Evolutionary conservation across 129 eudicot genomes (phyloP), one percentile per base, ranked within the genome.

Genomic region (Logfia minima): DNA sequence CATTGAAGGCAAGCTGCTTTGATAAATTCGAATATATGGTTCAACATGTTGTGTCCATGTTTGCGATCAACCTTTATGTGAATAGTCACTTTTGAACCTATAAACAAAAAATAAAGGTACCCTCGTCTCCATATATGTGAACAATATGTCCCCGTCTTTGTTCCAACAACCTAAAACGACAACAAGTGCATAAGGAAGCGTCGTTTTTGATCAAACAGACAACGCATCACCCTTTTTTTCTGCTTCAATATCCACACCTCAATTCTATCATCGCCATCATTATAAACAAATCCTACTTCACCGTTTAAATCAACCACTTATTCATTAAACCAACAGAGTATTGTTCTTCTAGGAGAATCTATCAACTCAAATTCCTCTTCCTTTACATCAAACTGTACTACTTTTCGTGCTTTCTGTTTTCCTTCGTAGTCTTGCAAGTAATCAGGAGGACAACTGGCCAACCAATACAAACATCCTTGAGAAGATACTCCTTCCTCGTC

Each of bases 401-500:
- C 3, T 7, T 39, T 39, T 39, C 13, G 13, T 8, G 13, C 13
- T 39, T 39, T 9, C 8, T 32, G 10, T 24, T 17, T 61, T 18
- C 45, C 61, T 35, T 7, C 6, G 0, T 39, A 8, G 9, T 39
- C 13, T 39, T 8, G 45, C 45, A 39, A 39, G 45, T 39, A 39
- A 37, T 37, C 43, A 37, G 43, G 43, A 39, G 11, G 45, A 39
- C 45, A 39, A 39, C 45, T 39, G 13, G 45, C n/a, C 39, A 74
- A 24, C 78, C 70, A 60, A 74, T 74, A 66, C 26, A 74, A 59
- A 41, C 78, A 13, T 24, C 78, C 69, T 14, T 60, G 24, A 6
- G 78, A 45, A 51, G 24, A 75, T 22, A 75, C 79, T 6, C 45
- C 70, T 28, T 62, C 26, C 16, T 68, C 79, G 11, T 39, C 45